Percentiles rank a stretch among this genome's conserved stretches.
phyloP scores from a whole-genome alignment of 768 basidiomycete species.

The Serendipita indica region DNA sequence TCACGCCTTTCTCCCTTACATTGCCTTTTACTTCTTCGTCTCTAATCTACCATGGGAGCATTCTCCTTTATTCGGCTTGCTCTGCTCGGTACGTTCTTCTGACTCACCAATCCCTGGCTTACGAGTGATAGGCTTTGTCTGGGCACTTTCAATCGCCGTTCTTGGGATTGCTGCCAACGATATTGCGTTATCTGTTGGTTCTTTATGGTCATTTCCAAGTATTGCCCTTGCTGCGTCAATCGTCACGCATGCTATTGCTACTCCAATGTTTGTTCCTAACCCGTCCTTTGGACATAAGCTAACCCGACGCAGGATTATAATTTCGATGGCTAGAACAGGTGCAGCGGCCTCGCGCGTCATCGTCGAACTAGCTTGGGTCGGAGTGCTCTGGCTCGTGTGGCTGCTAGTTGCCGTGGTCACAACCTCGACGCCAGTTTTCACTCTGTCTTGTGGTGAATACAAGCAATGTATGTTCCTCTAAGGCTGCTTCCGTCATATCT shows the following conservation, averaged over 20 bases:
- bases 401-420: not conserved
- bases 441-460: not conserved
- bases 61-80: not conserved
- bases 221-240: not conserved
- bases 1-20: too few species aligned
- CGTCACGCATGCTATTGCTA: not conserved
- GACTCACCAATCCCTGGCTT: not conserved
- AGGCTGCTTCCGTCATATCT: not conserved
- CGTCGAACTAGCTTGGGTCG: not conserved
- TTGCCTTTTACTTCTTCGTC: not conserved
- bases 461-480: not conserved
- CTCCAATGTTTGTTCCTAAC: not conserved
- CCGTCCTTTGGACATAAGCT: not conserved
- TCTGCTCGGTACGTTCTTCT: not conserved
- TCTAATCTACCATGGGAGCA: not conserved
- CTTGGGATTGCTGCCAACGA: constrained; percentile 1
- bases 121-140: not conserved
- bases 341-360: not conserved
- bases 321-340: not conserved
- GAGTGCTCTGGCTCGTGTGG: not conserved
- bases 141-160: not conserved
- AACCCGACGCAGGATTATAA: not conserved
- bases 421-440: not conserved
- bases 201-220: not conserved
- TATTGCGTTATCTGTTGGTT: not conserved